A percentile compares a stretch with the other conserved stretches of the same genome.
These are phyloP conservation scores for Arthrobotrys megalospora DNA, from an alignment of 2,329 filamentous ascomycete species.

Conservation along the genomic window DNA sequence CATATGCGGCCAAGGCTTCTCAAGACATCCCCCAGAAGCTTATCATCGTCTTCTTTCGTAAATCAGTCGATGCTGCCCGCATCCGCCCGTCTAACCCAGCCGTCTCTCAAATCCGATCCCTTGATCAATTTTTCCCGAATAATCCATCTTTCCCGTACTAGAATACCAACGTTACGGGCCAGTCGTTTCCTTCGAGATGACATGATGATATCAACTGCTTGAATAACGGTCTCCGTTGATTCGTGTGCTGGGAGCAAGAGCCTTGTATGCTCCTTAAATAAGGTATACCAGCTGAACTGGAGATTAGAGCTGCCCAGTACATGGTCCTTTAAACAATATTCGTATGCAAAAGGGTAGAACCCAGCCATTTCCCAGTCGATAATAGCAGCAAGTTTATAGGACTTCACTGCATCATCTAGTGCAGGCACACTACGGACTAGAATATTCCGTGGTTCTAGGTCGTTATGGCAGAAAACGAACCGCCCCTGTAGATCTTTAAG, in stretches of 20 bases:
- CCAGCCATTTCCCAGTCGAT: slow-evolving; percentile 4
- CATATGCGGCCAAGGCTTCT: neutral
- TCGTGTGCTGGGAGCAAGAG: neutral
- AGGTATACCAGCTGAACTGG: neutral
- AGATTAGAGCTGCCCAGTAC: neutral
- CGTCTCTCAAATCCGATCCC: neutral
- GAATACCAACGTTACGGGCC: neutral
- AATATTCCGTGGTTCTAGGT: neutral
- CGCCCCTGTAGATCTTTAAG: neutral
- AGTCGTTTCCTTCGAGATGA: neutral
- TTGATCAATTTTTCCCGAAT: neutral
- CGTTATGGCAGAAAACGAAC: slow-evolving; percentile 6
- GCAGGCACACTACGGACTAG: neutral
- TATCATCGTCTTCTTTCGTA: neutral
- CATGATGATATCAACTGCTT: neutral
- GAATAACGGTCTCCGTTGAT: neutral
- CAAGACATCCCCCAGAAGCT: neutral
- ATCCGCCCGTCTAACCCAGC: neutral
- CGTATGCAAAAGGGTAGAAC: slow-evolving; percentile 1
- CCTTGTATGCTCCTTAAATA: neutral
- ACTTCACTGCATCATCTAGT: neutral
- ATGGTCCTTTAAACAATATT: slow-evolving; percentile 1
- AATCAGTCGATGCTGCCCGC: neutral
- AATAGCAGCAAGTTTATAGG: neutral
- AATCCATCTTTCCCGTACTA: neutral